A percentile compares a stretch with the other conserved stretches of the same genome.
Evolutionary conservation across 768 basidiomycete species (phyloP).

Genomic region (Termitomyces sp.): DNA sequence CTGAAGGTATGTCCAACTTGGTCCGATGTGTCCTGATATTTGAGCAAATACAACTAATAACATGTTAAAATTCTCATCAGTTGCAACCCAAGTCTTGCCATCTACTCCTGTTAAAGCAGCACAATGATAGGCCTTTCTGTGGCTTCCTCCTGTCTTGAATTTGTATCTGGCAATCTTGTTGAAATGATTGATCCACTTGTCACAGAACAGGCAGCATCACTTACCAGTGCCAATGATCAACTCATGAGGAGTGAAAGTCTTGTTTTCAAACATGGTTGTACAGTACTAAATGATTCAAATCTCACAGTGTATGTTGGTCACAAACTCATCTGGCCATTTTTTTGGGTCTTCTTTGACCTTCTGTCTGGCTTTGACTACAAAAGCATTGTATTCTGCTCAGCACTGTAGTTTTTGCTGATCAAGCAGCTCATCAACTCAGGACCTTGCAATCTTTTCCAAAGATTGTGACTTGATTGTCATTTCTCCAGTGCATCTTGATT

Average conservation of each 20-base stretch:
- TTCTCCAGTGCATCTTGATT: neutral
- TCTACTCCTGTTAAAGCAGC: neutral
- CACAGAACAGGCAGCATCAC: neutral
- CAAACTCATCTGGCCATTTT: neutral
- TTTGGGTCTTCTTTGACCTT: neutral
- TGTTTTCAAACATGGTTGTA: neutral
- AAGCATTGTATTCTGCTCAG: neutral
- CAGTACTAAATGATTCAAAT: neutral
- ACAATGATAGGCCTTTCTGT: neutral
- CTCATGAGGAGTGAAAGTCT: neutral
- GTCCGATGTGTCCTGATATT: neutral
- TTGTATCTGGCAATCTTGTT: neutral
- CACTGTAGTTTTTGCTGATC: neutral
- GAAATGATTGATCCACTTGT: neutral
- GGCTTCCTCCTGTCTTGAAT: neutral
- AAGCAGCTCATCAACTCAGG: neutral
- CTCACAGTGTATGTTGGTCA: neutral
- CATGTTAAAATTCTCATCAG: neutral
- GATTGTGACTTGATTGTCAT: neutral
- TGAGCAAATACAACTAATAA: neutral
- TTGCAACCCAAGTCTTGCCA: neutral
- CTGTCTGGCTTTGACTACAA: neutral
- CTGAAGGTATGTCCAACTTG: neutral
- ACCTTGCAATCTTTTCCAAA: neutral
- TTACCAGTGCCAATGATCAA: neutral